A percentile compares a stretch with the other conserved stretches of the same genome.
These are phyloP conservation scores for Globisporangium emineosum DNA, from an alignment of 352 stramenopile species.

Conservation along the genomic window DNA sequence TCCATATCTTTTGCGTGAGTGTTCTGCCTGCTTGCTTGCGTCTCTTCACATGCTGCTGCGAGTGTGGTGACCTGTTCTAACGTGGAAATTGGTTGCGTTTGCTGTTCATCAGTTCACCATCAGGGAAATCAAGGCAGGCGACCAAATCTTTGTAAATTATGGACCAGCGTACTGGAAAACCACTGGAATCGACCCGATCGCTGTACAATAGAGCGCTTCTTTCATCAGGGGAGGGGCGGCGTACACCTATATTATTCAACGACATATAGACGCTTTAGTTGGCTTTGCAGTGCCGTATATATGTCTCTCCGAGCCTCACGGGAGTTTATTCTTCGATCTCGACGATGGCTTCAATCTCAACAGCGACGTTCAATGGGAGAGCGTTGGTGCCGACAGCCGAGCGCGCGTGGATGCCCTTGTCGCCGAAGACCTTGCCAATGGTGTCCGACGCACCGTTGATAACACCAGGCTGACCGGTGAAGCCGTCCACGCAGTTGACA, in stretches of 20 bases:
- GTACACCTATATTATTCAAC: constrained; percentile 8
- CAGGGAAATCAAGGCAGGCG: constrained; percentile 31
- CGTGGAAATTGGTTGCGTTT: not conserved
- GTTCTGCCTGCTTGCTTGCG: constrained; percentile 1
- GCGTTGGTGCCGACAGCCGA: constrained; percentile 93
- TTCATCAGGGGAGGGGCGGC: not conserved
- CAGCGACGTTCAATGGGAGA: constrained; percentile 90
- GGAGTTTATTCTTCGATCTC: constrained; percentile 60
- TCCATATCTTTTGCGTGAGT: constrained; percentile 79
- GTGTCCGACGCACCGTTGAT: constrained; percentile 93
- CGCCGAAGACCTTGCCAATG: constrained; percentile 71
- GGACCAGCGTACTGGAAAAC: constrained; percentile 65
- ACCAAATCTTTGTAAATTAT: constrained; percentile 81
- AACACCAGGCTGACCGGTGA: constrained; percentile 81
- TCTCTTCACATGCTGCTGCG: not conserved
- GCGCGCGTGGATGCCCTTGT: constrained; percentile 73
- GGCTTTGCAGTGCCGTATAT: not conserved
- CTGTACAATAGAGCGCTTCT: constrained; percentile 28
- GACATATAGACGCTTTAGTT: constrained; percentile 13
- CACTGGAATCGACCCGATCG: constrained; percentile 47
- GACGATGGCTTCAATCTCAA: constrained; percentile 95
- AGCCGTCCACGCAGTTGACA: constrained; percentile 89
- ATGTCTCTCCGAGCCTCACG: not conserved
- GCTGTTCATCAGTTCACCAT: constrained; percentile 50
- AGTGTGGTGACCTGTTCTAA: not conserved